Evolutionary conservation across 2,329 filamentous ascomycete genomes (phyloP), one percentile per base, ranked within the genome.

Genomic region (Botryotinia globosa): DNA sequence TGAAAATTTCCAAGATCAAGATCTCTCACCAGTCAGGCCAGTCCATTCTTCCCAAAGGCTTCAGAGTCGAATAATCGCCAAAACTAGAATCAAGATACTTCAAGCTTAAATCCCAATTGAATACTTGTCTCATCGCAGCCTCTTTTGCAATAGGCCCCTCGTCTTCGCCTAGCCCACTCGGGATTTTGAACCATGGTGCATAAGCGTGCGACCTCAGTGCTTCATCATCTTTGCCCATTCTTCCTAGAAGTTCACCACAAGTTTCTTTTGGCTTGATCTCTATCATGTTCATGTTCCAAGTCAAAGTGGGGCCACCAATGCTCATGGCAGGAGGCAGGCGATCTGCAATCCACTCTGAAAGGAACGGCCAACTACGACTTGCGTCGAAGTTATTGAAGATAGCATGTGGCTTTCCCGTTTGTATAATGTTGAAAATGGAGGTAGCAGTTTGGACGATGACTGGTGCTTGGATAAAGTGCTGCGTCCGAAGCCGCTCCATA

Each of bases 291-390:
- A 69, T 61, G 1, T 34, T 64, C 59, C 34, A 29, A 64, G 58
- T 54, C 59, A 64, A 20, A 51, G 58, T 71, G 12, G 69, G 59
- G 6, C 69, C 34, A 32, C 64, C 32, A 32, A 71, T 71, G 9
- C 56, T 44, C 56, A 62, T 62, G 18, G 59, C 34, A 39, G 59
- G 22, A 37, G 63, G 32, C 34, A 63, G 44, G 20, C n/a, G 34
- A n/a, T 64, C 45, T 64, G 45, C 29, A n/a, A 42, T 54, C 32
- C 45, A 63, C 59, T 62, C 69, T n/a, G 34, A 18, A 29, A 64
- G 54, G 22, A 61, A 61, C 25, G 69, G 69, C 69, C 69, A 71
- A 4, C 22, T 51, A 12, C 58, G 69, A 56, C 39, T 44, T 29
- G 58, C n/a, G 22, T 71, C 69, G 18, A 39, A 42, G 39, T 34